Conservation (phyloP, 192 early-diverging fungal species). For the Neocallimastix lanati region DNA sequence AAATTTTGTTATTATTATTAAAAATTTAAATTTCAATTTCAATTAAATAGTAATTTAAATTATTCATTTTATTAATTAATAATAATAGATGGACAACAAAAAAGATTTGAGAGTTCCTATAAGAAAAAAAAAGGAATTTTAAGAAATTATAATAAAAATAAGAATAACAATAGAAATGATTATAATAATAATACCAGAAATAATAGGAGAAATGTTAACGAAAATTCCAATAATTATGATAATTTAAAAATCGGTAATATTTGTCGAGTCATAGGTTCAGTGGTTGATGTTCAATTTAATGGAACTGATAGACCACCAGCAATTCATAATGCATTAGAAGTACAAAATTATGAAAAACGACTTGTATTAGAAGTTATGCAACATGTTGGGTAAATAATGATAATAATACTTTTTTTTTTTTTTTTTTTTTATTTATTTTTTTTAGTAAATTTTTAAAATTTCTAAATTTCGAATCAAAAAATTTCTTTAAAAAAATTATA, state of each 20-base stretch:
- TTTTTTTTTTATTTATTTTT: constrained; percentile 1
- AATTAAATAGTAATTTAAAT: no score
- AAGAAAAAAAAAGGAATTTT: background rate
- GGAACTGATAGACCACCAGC: constrained; percentile 61
- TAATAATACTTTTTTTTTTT: constrained; percentile 2
- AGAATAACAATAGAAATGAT: background rate
- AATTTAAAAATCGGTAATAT: constrained; percentile 41
- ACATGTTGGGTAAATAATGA: constrained; percentile 54
- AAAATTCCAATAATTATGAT: background rate
- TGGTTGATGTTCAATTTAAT: constrained; percentile 94
- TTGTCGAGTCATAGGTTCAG: constrained; percentile 92
- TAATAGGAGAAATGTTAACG: background rate
- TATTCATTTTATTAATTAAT: no score
- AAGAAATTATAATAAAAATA: background rate
- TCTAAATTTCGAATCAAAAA: no score
- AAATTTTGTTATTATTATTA: no score
- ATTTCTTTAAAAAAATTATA: no score
- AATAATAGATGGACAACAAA: background rate
- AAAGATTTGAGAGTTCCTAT: background rate
- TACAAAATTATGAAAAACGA: constrained; percentile 58
- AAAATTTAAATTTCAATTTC: no score
- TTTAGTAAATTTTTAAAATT: background rate
- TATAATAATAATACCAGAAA: no score
- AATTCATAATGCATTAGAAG: constrained; percentile 93
- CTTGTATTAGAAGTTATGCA: constrained; percentile 90